These are phyloP conservation scores for Podila verticillata DNA, from an alignment of 192 early-diverging fungal genomes.

Conservation along the genomic window DNA sequence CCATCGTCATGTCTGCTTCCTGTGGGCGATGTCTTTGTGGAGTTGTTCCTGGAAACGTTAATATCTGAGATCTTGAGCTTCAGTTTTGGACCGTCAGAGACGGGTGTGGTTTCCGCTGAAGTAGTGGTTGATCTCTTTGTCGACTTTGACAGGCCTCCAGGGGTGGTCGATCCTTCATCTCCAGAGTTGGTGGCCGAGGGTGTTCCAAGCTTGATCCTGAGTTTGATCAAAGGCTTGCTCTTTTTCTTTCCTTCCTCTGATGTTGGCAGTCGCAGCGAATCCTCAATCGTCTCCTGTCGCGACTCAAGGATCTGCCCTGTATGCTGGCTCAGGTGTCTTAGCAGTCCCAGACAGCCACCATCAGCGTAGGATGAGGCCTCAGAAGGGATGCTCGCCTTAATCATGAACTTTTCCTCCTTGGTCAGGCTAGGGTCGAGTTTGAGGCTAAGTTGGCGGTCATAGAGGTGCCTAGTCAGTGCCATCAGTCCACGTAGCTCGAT, in stretches of 20 bases:
- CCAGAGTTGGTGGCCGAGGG: slow-evolving; percentile 15
- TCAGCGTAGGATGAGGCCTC: background rate
- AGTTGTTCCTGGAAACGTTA: background rate
- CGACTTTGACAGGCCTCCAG: background rate
- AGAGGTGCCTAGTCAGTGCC: slow-evolving; percentile 25
- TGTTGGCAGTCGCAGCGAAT: background rate
- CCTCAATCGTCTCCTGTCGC: background rate
- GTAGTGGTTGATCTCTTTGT: slow-evolving; percentile 17
- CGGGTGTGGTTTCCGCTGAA: background rate
- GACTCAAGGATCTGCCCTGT: slow-evolving; percentile 2
- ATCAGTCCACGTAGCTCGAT: slow-evolving; percentile 22
- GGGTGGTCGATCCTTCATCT: slow-evolving; percentile 18
- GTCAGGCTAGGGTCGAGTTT: slow-evolving; percentile 4
- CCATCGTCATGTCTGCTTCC: background rate
- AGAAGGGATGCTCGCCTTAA: slow-evolving; percentile 25
- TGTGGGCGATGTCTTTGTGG: background rate
- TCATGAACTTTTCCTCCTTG: slow-evolving; percentile 41
- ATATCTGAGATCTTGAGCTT: slow-evolving; percentile 17
- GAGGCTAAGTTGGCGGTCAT: slow-evolving; percentile 22
- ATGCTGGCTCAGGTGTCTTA: slow-evolving; percentile 13
- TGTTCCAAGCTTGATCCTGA: slow-evolving; percentile 32
- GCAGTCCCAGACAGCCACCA: slow-evolving; percentile 7
- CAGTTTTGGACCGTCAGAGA: slow-evolving; percentile 16
- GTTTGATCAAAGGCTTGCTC: slow-evolving; percentile 25
- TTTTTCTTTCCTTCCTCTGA: slow-evolving; percentile 10